These are phyloP conservation scores for Cladophialophora yegresii DNA, from an alignment of 2,329 filamentous ascomycete species.

Conservation along the genomic window DNA sequence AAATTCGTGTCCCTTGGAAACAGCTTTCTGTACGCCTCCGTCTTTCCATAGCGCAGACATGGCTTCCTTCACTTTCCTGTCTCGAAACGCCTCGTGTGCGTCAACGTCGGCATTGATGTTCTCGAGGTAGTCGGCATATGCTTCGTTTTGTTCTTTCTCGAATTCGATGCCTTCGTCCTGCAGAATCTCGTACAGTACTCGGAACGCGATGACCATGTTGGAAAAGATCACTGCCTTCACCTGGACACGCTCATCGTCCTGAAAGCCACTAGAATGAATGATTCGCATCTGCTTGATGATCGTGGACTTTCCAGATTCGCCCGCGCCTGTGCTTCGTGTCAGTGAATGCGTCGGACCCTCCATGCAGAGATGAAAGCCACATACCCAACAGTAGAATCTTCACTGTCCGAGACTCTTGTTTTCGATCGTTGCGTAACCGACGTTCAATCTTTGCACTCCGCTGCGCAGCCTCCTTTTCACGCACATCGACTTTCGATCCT, in stretches of 20 bases:
- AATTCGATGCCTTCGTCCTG: slow-evolving; percentile 78
- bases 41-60: slow-evolving; percentile 86
- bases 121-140: slow-evolving; percentile 74
- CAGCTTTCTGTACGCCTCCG: slow-evolving; percentile 79
- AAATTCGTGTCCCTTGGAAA: slow-evolving; percentile 92
- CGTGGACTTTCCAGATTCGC: slow-evolving; percentile 93
- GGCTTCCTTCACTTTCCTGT: slow-evolving; percentile 63
- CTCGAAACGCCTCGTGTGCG: slow-evolving; percentile 76
- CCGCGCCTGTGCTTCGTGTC: slow-evolving; percentile 65
- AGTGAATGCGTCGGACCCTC: slow-evolving; percentile 4
- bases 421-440: slow-evolving; percentile 81
- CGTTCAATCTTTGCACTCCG: slow-evolving; percentile 74
- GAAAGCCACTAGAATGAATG: slow-evolving; percentile 92
- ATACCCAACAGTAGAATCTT: slow-evolving; percentile 91
- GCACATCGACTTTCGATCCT: slow-evolving; percentile 45
- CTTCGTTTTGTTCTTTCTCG: slow-evolving; percentile 75
- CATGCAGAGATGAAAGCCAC: slow-evolving; percentile 38
- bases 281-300: slow-evolving; percentile 99
- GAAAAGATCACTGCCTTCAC: slow-evolving; percentile 95
- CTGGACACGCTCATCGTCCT: slow-evolving; percentile 83
- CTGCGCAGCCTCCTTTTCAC: slow-evolving; percentile 47
- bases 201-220: slow-evolving; percentile 90
- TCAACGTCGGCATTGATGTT: slow-evolving; percentile 76
- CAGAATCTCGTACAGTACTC: slow-evolving; percentile 89
- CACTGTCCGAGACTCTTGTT: slow-evolving; percentile 80